Conservation (phyloP, 495 filamentous ascomycete species). For the Aspergillus nanangensis region DNA sequence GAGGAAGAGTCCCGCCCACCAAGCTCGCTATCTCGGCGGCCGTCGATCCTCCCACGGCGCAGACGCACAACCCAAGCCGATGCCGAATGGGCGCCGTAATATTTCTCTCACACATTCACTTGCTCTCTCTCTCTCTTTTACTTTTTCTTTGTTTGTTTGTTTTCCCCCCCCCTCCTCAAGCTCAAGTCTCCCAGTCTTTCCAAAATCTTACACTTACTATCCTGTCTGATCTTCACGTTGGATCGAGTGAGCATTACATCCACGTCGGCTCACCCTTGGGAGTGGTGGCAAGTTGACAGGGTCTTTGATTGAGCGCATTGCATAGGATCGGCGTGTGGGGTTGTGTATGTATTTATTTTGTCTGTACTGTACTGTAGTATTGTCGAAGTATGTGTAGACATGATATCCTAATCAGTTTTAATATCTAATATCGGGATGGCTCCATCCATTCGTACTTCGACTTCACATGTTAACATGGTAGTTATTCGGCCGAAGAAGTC, state of each 20-base stretch:
- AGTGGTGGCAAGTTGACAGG: background rate
- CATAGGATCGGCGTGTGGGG: constrained; percentile 20
- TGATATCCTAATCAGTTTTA: too few relatives aligned
- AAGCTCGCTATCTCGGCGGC: constrained; percentile 31
- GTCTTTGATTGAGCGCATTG: constrained; percentile 10
- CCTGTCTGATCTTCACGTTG: too few relatives aligned
- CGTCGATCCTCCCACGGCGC: constrained; percentile 36
- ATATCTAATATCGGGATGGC: too few relatives aligned
- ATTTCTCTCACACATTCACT: background rate
- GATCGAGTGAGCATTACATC: too few relatives aligned
- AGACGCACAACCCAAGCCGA: constrained; percentile 35
- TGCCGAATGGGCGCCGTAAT: constrained; percentile 32
- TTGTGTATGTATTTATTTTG: constrained; percentile 3
- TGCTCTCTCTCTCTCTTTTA: constrained; percentile 7
- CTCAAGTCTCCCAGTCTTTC: too few relatives aligned
- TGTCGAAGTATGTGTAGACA: too few relatives aligned
- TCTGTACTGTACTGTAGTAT: constrained; percentile 3
- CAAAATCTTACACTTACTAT: too few relatives aligned
- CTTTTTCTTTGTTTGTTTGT: constrained; percentile 7
- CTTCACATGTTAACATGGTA: too few relatives aligned
- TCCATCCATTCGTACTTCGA: too few relatives aligned
- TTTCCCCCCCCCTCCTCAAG: too few relatives aligned
- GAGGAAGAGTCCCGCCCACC: constrained; percentile 34
- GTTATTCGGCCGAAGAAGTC: too few relatives aligned
- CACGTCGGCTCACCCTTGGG: too few relatives aligned